Evolutionary conservation across 208 protist genomes (phyloP).

Genomic region (Porcisia deanei): DNA sequence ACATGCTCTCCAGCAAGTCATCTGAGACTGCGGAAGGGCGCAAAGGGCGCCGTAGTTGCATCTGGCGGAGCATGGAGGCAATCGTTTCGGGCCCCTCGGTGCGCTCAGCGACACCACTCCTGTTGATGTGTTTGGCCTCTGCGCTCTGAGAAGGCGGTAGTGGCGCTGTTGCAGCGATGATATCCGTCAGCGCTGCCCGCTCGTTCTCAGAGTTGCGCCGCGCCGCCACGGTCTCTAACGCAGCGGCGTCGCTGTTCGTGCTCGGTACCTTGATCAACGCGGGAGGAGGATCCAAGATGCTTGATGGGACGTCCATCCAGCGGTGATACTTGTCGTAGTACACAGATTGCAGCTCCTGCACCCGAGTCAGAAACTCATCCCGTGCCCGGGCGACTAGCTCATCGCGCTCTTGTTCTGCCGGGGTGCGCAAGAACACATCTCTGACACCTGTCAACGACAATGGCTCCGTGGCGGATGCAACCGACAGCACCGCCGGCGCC

Average conservation of each 20-base stretch:
- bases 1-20: constrained; percentile 19
- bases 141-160: background rate
- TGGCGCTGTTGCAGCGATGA: background rate
- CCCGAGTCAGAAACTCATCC: constrained; percentile 70
- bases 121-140: background rate
- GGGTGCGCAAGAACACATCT: constrained; percentile 52
- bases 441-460: constrained; percentile 15
- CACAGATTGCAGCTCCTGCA: constrained; percentile 77
- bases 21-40: constrained; percentile 30
- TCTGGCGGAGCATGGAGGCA: constrained; percentile 27
- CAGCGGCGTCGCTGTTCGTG: background rate
- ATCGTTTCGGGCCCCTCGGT: background rate
- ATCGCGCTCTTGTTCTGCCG: constrained; percentile 51
- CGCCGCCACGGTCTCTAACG: background rate
- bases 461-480: background rate
- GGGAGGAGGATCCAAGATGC: constrained; percentile 39
- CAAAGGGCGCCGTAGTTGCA: constrained; percentile 34
- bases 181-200: constrained; percentile 30
- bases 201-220: constrained; percentile 26
- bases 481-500: background rate
- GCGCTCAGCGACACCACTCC: background rate
- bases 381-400: constrained; percentile 49
- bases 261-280: background rate
- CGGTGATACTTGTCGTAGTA: constrained; percentile 77
- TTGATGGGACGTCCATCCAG: constrained; percentile 83